Percentiles rank a stretch among this genome's conserved stretches.
phyloP scores from a whole-genome alignment of 768 basidiomycete species.

The Mycena floridula region DNA sequence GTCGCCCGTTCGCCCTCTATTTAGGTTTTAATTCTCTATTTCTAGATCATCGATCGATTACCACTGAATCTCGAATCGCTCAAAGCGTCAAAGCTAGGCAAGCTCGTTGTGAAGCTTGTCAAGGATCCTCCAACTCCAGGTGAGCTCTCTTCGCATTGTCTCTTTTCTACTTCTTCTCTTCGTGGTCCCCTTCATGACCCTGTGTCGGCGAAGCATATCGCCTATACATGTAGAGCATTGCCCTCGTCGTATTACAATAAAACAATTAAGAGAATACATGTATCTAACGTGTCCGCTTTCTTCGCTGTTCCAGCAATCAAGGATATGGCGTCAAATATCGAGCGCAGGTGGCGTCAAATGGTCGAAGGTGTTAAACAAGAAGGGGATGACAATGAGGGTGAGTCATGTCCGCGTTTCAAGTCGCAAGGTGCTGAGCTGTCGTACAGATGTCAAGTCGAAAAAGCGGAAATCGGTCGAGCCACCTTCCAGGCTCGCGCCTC shows the following conservation, averaged over 20 bases:
- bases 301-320: constrained; percentile 68
- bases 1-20: constrained; percentile 25
- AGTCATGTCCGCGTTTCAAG: constrained; percentile 55
- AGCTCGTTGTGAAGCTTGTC: constrained; percentile 67
- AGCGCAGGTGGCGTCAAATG: constrained; percentile 74
- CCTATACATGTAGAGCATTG: neutral
- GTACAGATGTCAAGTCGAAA: constrained; percentile 52
- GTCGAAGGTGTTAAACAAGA: constrained; percentile 38
- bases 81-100: constrained; percentile 70
- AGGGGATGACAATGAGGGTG: constrained; percentile 59
- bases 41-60: constrained; percentile 77
- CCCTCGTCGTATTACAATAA: constrained; percentile 3
- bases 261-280: constrained; percentile 34
- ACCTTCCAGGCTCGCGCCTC: constrained; percentile 41
- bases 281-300: constrained; percentile 60
- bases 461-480: constrained; percentile 67
- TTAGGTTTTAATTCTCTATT: constrained; percentile 4
- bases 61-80: constrained; percentile 68
- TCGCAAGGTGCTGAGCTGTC: no score
- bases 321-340: constrained; percentile 88
- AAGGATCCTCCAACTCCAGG: constrained; percentile 74
- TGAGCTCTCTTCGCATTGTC: constrained; percentile 43
- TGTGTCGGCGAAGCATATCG: constrained; percentile 3
- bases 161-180: constrained; percentile 7
- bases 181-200: constrained; percentile 3